Percentiles rank a stretch among this genome's conserved stretches.
Evolutionary conservation across 768 basidiomycete genomes (phyloP).

Genomic region (Mycena amicta): DNA sequence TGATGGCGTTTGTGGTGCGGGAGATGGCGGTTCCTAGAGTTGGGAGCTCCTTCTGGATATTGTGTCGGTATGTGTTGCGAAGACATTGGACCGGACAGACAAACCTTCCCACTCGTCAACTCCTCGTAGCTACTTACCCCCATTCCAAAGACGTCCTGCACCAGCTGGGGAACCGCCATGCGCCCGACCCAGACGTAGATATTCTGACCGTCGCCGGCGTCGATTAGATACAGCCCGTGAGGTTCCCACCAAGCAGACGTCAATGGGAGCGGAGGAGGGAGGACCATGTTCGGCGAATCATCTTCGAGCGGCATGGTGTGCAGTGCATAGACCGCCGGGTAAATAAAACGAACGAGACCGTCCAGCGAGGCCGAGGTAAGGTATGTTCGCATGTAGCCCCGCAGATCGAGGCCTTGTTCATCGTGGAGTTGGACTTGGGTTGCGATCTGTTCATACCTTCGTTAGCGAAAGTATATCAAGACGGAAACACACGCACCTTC

Average conservation of each 20-base stretch:
- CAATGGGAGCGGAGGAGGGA: conserved; percentile 48
- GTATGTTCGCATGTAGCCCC: conserved; percentile 51
- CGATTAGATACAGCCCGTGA: conserved; percentile 56
- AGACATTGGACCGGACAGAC: too few relatives aligned
- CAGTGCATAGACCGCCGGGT: conserved; percentile 53
- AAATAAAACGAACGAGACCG: conserved; percentile 51
- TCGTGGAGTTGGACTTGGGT: conserved; percentile 42
- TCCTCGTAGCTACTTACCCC: conserved; percentile 40
- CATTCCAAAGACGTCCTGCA: conserved; percentile 51
- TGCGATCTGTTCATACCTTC: conserved; percentile 35
- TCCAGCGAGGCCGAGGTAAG: conserved; percentile 49
- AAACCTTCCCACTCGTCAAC: conserved; percentile 48
- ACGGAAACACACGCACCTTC: conserved; percentile 39
- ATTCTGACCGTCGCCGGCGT: conserved; percentile 48
- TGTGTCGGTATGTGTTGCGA: too few relatives aligned
- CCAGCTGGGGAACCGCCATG: conserved; percentile 52
- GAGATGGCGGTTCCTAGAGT: too few relatives aligned
- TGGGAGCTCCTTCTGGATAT: too few relatives aligned
- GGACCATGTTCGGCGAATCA: conserved; percentile 44
- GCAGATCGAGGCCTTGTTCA: conserved; percentile 51
- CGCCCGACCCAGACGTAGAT: conserved; percentile 58
- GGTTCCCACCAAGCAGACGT: conserved; percentile 52
- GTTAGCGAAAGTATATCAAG: background rate
- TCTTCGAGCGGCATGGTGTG: conserved; percentile 55
- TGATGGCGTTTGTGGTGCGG: too few relatives aligned